These are phyloP conservation scores for Fusarium sp. DNA, from an alignment of 2,329 filamentous ascomycete genomes.

Conservation along the genomic window DNA sequence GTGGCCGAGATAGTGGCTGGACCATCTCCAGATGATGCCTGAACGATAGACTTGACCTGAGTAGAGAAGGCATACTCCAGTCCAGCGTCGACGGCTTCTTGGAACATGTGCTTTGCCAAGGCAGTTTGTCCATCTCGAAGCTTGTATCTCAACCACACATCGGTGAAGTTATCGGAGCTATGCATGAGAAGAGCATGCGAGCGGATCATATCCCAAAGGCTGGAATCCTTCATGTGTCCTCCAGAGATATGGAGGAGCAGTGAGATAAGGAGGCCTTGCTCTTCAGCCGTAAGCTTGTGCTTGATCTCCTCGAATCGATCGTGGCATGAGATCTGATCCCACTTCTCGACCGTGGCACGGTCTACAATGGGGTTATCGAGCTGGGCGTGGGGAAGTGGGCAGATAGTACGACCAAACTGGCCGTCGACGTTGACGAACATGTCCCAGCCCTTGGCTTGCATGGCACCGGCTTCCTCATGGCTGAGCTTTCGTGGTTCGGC, in stretches of 20 bases:
- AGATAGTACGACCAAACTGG: conserved; percentile 35
- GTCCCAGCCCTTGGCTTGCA: conserved; percentile 36
- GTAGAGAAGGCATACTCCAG: conserved; percentile 43
- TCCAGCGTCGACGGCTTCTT: conserved; percentile 36
- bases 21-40: background rate
- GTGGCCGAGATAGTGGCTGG: background rate
- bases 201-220: conserved; percentile 36
- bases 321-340: conserved; percentile 41
- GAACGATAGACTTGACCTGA: conserved; percentile 26
- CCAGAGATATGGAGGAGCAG: conserved; percentile 42
- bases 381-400: conserved; percentile 40
- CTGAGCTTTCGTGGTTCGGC: conserved; percentile 29
- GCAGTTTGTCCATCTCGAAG: conserved; percentile 44
- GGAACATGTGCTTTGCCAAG: conserved; percentile 41
- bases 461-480: conserved; percentile 42
- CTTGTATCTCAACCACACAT: conserved; percentile 40
- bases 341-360: conserved; percentile 18
- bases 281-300: conserved; percentile 43
- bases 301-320: conserved; percentile 45
- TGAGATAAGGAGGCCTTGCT: conserved; percentile 37
- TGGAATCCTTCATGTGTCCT: conserved; percentile 38
- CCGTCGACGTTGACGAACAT: conserved; percentile 44
- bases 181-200: conserved; percentile 36
- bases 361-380: conserved; percentile 13
- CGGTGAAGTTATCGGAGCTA: conserved; percentile 36